Evolutionary conservation across 352 stramenopile species (phyloP).

Genomic region (Blastocystis hominis): DNA sequence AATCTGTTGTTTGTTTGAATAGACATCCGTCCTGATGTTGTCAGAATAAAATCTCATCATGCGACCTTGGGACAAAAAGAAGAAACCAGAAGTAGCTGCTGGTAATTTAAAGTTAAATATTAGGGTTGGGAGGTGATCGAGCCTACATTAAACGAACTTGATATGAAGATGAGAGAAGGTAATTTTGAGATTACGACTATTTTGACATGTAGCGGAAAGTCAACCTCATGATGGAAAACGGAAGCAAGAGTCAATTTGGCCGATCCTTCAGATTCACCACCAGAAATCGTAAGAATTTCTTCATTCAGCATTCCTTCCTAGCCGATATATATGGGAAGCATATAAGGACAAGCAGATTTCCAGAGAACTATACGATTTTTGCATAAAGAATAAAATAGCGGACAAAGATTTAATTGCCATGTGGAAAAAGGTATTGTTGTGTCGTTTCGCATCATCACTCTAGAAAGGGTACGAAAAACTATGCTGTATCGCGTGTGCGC

Average conservation of each 20-base stretch:
- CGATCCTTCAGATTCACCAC: slow-evolving; percentile 55
- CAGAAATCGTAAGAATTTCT: background rate
- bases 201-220: background rate
- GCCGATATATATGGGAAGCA: slow-evolving; percentile 33
- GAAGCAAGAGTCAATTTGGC: slow-evolving; percentile 27
- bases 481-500: slow-evolving; percentile 37
- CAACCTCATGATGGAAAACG: slow-evolving; percentile 3
- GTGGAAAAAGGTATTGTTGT: slow-evolving; percentile 20
- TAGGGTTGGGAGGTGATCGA: slow-evolving; percentile 54
- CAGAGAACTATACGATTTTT: slow-evolving; percentile 37
- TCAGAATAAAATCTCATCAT: too few species aligned
- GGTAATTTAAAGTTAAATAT: background rate
- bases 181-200: background rate
- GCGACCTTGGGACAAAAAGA: slow-evolving; percentile 1
- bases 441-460: background rate
- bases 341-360: slow-evolving; percentile 17
- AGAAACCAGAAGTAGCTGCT: background rate
- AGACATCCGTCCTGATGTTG: too few species aligned
- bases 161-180: slow-evolving; percentile 43
- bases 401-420: slow-evolving; percentile 41
- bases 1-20: background rate
- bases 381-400: slow-evolving; percentile 21
- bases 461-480: slow-evolving; percentile 48
- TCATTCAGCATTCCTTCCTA: background rate
- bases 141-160: slow-evolving; percentile 14